Evolutionary conservation across 768 basidiomycete species (phyloP), one percentile per base, ranked within the genome.

Genomic region (Strobilomyces echinocephalus): DNA sequence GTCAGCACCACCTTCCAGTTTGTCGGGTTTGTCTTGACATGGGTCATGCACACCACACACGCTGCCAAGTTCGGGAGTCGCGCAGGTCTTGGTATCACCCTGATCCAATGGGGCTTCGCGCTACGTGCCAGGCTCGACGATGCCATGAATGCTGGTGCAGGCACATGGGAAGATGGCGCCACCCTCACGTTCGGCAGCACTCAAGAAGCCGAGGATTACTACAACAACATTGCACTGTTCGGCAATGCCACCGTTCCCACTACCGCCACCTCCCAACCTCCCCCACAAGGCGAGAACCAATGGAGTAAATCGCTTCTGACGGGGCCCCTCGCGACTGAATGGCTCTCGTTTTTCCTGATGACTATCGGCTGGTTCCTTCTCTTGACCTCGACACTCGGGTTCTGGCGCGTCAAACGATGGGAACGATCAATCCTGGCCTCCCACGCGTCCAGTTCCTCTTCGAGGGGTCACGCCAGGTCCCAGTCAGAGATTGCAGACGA

Each of bases 1-100:
- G 85, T 98, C 55, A 94, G 92, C 52, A 80, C 95, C 51, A 93
- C 92, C 21, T 99, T 99, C 88, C 95, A 97, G 73, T 95, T 97
- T 63, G 85, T 97, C 62, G 95, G 88, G 34, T 93, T 91, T 76
- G 77, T 86, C 46, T 79, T 97, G 69, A 98, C 95, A 9, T 97
- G 94, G 72, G 87, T 98, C 53, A 80, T 98, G 30, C 91, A 92
- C 69, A 88, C 87, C 3, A 93, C 93, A 2, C 95, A 98, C 67
- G 89, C 95, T 6, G 92, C 91, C 31, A 88, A 93, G 60, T 83
- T 90, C 60, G 94, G 97, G 46, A 92, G 92, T 36, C 85, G 93
- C 50, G 95, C 94, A 1, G 95, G 95, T 28, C 79, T 98, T 42
- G 95, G 95, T n/a, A 79, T 97, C 54, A 97, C 95, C 12, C 79